Base-by-base conservation (phyloP, 2,329 filamentous ascomycete species). In the Bipolaris victoriae region DNA sequence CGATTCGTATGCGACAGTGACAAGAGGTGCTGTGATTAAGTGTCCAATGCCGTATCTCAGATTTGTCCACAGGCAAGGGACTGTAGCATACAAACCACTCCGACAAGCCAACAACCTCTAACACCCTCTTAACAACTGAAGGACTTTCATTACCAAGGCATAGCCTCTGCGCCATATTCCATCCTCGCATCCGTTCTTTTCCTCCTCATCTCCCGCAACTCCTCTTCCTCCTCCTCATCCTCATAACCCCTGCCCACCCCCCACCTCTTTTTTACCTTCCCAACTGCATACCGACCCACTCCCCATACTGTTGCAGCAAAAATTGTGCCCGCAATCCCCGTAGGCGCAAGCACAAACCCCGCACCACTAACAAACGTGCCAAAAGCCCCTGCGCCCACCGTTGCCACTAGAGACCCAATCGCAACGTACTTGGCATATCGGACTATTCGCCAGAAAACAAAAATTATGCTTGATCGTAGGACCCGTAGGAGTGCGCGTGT, bases 371-470 rank as follows among this genome's bases (percentile, higher is more conserved):
- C 65, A 5, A 78, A 58, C 1, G 69, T 71, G 1, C 77, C 77
- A 18, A 78, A 66, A 11, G 67, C 77, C 3, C 77, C 49, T 57
- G 67, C 76, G 1, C 73, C 73, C n/a, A 79, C 59, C 0, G 77
- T 77, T 1, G 77, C 77, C 0, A 76, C 70, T 6, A 77, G 53
- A 1, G 76, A 74, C 3, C 78, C 78, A 31, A 79, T 74, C 2
- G 76, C 76, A 3, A 77, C 77, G 48, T 80, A 80, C 55, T 79
- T 80, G 20, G 77, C 78, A 49, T 78, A 80, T 2, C 77, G 71
- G 0, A 79, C 70, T 0, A 78, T 58, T 18, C 76, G 71, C 78
- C 78, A 80, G 66, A 80, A 79, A 10, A 76, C 46, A 65, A 80
- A 79, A 50, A 77, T 73, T 35, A 73, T 43, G 29, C 74, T 58